These are phyloP conservation scores for Microdochium trichocladiopsis DNA, from an alignment of 2,329 filamentous ascomycete genomes.

Conservation along the genomic window DNA sequence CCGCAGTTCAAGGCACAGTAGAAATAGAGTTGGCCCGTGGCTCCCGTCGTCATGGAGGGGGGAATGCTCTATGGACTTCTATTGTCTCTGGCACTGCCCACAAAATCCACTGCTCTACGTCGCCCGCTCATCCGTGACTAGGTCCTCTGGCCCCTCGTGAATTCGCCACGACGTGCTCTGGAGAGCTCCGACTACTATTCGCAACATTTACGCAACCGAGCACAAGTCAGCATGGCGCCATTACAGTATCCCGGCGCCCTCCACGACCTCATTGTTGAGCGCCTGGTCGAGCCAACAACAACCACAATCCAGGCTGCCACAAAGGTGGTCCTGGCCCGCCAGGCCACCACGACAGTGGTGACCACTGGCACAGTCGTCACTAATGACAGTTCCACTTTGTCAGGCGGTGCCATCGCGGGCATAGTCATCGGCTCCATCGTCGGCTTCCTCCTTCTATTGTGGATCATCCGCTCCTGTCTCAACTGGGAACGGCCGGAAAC, in stretches of 20 bases:
- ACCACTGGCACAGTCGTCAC: background rate
- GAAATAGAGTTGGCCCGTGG: background rate
- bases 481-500: constrained; percentile 23
- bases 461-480: constrained; percentile 37
- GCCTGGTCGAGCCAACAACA: background rate
- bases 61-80: too few species aligned
- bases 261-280: background rate
- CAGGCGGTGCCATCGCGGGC: constrained; percentile 41
- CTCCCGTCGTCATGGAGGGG: too few species aligned
- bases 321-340: constrained; percentile 12
- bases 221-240: background rate
- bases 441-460: constrained; percentile 36
- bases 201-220: background rate
- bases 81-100: too few species aligned
- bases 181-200: too few species aligned
- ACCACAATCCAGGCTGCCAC: constrained; percentile 2
- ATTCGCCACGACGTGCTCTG: too few species aligned
- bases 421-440: constrained; percentile 41
- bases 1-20: too few species aligned
- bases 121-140: too few species aligned
- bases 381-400: constrained; percentile 17
- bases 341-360: constrained; percentile 19
- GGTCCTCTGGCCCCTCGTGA: too few species aligned
- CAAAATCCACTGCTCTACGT: too few species aligned
- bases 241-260: background rate